Conservation (phyloP, 2,329 filamentous ascomycete genomes). For the Talaromyces sp. region DNA sequence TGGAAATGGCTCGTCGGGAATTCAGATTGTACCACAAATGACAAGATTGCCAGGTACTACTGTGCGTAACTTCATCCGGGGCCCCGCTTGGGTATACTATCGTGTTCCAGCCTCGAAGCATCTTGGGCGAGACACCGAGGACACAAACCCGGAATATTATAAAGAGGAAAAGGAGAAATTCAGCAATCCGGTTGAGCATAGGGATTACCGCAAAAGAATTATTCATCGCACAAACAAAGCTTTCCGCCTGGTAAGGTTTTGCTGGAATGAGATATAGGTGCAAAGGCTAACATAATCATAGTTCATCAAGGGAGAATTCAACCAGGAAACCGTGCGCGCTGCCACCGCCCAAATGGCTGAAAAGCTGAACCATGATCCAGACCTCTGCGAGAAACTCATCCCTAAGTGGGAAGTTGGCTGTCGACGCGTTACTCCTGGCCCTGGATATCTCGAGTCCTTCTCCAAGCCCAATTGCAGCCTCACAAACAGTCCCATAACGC, state of each 20-base stretch:
- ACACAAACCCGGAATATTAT: neutral
- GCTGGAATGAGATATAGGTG: neutral
- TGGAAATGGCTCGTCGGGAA: constrained; percentile 30
- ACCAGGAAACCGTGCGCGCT: constrained; percentile 3
- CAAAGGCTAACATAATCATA: neutral
- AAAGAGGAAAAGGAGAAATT: neutral
- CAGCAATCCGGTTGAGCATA: neutral
- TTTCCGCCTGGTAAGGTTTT: neutral
- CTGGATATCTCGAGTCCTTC: constrained; percentile 57
- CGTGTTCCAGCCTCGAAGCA: neutral
- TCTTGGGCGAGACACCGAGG: neutral
- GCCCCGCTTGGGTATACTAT: constrained; percentile 2
- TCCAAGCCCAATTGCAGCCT: constrained; percentile 58
- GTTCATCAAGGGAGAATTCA: constrained; percentile 3
- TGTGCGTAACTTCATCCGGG: constrained; percentile 25
- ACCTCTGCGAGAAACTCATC: constrained; percentile 13
- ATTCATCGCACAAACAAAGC: neutral
- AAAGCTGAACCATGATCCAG: constrained; percentile 9
- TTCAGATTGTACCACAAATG: constrained; percentile 35
- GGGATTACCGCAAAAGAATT: neutral
- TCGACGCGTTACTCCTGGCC: constrained; percentile 31
- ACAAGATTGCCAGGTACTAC: constrained; percentile 31
- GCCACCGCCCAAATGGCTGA: constrained; percentile 1
- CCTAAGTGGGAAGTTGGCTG: constrained; percentile 15
- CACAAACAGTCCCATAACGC: constrained; percentile 53